Conservation (phyloP, 352 stramenopile genomes). For the Elongisporangium prolatum region DNA sequence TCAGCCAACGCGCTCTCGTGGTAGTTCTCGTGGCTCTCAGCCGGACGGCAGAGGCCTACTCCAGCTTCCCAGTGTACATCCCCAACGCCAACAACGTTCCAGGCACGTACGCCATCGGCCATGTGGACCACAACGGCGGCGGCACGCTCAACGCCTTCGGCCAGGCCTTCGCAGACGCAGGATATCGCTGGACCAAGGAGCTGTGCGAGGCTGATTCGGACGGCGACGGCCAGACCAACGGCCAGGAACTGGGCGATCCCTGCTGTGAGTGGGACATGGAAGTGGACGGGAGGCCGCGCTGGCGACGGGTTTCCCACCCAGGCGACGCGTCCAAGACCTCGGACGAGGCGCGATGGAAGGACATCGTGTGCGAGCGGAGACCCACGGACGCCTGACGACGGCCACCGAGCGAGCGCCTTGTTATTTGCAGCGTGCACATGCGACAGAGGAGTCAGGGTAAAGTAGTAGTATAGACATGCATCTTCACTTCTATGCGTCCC, state of each 20-base stretch:
- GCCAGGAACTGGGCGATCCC: conserved; percentile 49
- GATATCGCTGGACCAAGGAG: conserved; percentile 25
- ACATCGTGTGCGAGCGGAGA: conserved; percentile 3
- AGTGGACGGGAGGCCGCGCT: conserved; percentile 7
- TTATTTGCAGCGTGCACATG: too few relatives aligned
- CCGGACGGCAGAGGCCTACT: neutral
- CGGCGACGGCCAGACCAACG: conserved; percentile 43
- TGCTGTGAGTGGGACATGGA: conserved; percentile 21
- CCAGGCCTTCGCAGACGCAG: conserved; percentile 22
- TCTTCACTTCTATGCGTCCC: neutral
- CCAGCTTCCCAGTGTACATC: conserved; percentile 5
- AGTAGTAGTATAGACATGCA: neutral
- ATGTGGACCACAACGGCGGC: conserved; percentile 13
- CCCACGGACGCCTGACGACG: neutral
- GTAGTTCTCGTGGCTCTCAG: neutral
- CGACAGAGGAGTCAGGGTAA: too few relatives aligned
- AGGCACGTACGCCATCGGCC: conserved; percentile 22
- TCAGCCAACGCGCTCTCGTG: neutral
- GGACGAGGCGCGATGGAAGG: conserved; percentile 18
- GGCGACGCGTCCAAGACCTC: conserved; percentile 16
- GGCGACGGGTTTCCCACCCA: conserved; percentile 22
- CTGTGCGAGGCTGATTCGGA: conserved; percentile 31
- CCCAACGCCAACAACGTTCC: conserved; percentile 37
- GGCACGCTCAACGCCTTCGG: conserved; percentile 27
- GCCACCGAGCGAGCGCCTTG: neutral